Evolutionary conservation across 129 eudicot species (phyloP), one percentile per base, ranked within the genome.

Genomic region (Deinandra increscens): DNA sequence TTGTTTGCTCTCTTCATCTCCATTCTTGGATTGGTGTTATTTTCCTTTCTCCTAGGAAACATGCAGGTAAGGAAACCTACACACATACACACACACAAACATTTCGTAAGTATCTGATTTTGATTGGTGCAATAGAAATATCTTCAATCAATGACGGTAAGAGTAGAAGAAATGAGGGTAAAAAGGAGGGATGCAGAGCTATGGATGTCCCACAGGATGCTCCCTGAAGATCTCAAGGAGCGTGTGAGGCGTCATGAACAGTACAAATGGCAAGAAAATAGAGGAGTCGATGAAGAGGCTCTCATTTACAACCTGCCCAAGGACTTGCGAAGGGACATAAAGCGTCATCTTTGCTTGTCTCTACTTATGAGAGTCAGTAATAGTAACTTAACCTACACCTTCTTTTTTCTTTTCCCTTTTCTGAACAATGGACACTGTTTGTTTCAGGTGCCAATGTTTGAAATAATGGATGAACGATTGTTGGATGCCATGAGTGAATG

Each of bases 201-300:
- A 55, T 92, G 98, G 98, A 88, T 92, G 95, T 84, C 95, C 49
- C 98, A 92, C 77, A 88, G 96, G 7, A 63, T 84, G 91, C 96
- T 92, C 50, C 98, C 98, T 17, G 91, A 88, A 34, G 54, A 80
- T 29, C 80, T 92, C 6, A 82, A 75, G 71, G 77, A 49, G 56
- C 83, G 98, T 53, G 81, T 92, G 26, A 84, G 94, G 64, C 74
- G 91, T 36, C 84, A 88, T 58, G 91, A 88, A 51, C 96, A 92
- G 56, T 88, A 88, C 76, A 88, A 66, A 75, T 92, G 98, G 98
- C 95, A 86, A 78, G 86, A 86, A 80, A 92, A 86, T 67, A 70
- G 98, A 68, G 96, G 98, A 36, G 96, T 92, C 10, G 85, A 92
- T n/a, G 96, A 92, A 76, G 86, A 92, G 59, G 46, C 80, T 22